Percentiles rank a stretch among this genome's conserved stretches.
These are phyloP conservation scores for Camelina sativa DNA, from an alignment of 345 rosid genomes.

Conservation along the genomic window DNA sequence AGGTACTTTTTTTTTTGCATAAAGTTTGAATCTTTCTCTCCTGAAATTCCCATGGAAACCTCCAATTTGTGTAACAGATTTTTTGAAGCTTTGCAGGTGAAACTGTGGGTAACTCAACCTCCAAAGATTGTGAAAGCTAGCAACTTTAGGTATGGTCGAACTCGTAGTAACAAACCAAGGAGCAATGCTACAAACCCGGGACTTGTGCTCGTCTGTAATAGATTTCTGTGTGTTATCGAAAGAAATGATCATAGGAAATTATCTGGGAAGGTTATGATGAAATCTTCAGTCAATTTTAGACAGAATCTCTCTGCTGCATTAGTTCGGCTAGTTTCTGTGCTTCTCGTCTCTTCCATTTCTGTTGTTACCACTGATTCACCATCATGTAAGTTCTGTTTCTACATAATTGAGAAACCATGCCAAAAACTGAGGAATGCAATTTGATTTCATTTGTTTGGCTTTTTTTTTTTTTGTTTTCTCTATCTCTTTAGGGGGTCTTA, in stretches of 20 bases:
- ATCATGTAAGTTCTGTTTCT: conserved; percentile 59
- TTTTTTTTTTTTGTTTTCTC: not conserved
- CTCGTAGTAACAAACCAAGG: conserved; percentile 12
- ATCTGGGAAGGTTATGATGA: conserved; percentile 33
- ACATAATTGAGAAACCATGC: conserved; percentile 20
- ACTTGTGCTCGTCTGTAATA: conserved; percentile 35
- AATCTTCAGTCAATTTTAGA: conserved; percentile 47
- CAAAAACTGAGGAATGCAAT: not conserved
- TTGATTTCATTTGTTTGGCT: conserved; percentile 22
- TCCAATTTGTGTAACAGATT: not conserved
- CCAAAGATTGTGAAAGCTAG: conserved; percentile 41
- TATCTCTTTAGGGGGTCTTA: conserved; percentile 66
- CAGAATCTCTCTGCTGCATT: conserved; percentile 51
- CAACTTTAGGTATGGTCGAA: conserved; percentile 37
- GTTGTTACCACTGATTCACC: conserved; percentile 54
- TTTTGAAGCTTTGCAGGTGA: conserved; percentile 44
- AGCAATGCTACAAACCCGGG: conserved; percentile 41
- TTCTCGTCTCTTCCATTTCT: conserved; percentile 70
- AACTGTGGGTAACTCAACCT: conserved; percentile 45
- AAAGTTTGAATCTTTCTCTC: not conserved
- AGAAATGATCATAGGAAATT: conserved; percentile 36
- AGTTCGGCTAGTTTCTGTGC: conserved; percentile 49
- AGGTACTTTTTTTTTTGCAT: conserved; percentile 42
- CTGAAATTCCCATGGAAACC: not conserved
- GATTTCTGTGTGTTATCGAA: conserved; percentile 36